These are phyloP conservation scores for Pichia manshurica DNA, from an alignment of 805 yeast species.

Conservation along the genomic window DNA sequence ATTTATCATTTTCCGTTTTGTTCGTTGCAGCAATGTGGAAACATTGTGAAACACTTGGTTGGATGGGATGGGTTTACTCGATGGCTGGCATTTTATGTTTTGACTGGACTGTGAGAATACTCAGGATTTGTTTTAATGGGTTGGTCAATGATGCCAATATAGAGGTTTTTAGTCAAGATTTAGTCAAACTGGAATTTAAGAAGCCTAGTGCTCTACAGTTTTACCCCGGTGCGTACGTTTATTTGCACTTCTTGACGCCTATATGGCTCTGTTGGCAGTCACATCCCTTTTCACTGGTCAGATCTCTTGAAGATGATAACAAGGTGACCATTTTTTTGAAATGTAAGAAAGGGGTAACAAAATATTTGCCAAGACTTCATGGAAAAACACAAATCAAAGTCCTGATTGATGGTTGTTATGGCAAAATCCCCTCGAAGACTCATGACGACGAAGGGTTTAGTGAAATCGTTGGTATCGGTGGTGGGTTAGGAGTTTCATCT, in stretches of 20 bases:
- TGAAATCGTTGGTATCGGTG: conserved; percentile 18
- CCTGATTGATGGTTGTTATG: conserved; percentile 66
- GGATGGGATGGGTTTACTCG: conserved; percentile 39
- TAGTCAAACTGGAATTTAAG: conserved; percentile 18
- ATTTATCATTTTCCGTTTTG: conserved; percentile 33
- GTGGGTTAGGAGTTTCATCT: conserved; percentile 22
- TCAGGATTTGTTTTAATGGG: conserved; percentile 28
- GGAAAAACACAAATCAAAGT: conserved; percentile 19
- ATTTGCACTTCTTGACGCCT: conserved; percentile 46
- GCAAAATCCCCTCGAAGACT: conserved; percentile 24
- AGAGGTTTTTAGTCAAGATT: conserved; percentile 12
- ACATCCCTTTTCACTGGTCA: conserved; percentile 61
- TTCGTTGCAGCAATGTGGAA: conserved; percentile 37
- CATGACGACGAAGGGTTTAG: conserved; percentile 4
- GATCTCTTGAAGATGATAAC: conserved; percentile 29
- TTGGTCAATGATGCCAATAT: conserved; percentile 17
- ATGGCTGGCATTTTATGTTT: conserved; percentile 35
- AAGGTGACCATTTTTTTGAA: conserved; percentile 38
- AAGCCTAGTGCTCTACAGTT: conserved; percentile 18
- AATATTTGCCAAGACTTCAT: conserved; percentile 12
- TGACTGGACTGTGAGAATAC: conserved; percentile 35
- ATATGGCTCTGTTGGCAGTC: conserved; percentile 52
- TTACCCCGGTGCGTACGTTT: conserved; percentile 51
- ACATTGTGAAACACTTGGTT: conserved; percentile 37
- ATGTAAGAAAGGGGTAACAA: conserved; percentile 48